Evolutionary conservation across 2,329 filamentous ascomycete species (phyloP).

Genomic region (Verticillium nonalfalfae): DNA sequence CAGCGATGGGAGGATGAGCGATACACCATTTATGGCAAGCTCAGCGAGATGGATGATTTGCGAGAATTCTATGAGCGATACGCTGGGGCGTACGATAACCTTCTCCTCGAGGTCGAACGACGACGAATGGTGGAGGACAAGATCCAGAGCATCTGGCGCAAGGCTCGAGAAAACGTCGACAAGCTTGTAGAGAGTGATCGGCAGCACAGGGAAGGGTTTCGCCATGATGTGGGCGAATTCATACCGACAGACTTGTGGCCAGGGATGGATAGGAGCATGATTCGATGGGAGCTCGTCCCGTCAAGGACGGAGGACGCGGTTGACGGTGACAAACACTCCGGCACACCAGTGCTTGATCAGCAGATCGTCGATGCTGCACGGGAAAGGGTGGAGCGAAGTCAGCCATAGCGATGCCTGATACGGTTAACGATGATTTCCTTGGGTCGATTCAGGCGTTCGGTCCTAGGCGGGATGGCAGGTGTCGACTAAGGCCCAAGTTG

Average conservation of each 20-base stretch:
- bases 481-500: neutral
- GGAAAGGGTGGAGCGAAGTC: constrained; percentile 13
- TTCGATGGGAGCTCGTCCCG: constrained; percentile 41
- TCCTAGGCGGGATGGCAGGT: neutral
- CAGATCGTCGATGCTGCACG: constrained; percentile 20
- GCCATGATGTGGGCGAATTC: constrained; percentile 76
- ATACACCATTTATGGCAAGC: constrained; percentile 58
- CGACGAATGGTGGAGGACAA: constrained; percentile 67
- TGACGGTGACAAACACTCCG: constrained; percentile 5
- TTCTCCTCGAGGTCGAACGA: constrained; percentile 78
- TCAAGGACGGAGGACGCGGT: constrained; percentile 17
- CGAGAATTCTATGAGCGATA: constrained; percentile 85
- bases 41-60: constrained; percentile 72
- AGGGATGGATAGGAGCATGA: constrained; percentile 57
- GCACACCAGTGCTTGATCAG: constrained; percentile 20
- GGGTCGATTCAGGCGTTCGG: neutral
- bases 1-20: constrained; percentile 70
- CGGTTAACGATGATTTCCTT: neutral
- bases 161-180: constrained; percentile 71
- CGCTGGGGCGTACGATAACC: constrained; percentile 71
- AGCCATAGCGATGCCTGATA: constrained; percentile 1
- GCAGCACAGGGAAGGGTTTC: constrained; percentile 69
- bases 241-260: constrained; percentile 86
- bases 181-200: constrained; percentile 69
- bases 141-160: constrained; percentile 67